Evolutionary conservation across 805 yeast genomes (phyloP), one percentile per base, ranked within the genome.

Genomic region (Ogataea dorogensis): DNA sequence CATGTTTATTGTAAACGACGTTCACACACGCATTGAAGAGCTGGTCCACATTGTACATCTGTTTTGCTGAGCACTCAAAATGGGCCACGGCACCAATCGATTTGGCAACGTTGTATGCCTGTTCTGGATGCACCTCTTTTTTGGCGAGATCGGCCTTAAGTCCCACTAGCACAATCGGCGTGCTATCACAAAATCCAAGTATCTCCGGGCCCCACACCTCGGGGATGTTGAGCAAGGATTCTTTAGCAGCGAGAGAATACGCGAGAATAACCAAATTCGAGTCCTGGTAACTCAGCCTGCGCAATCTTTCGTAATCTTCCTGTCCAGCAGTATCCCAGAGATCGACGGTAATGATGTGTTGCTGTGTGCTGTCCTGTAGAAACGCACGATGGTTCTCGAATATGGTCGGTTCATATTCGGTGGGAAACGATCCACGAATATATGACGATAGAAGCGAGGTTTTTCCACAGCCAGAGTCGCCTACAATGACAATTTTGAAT

Each of bases 401-500:
- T 32, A 91, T 97, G 15, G 98, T 91, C 45, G 98, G 98, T 36
- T 93, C 97, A 61, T 91, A 91, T 64, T 91, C 97, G 25, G 93
- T 86, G 18, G 98, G 98, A 64, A 91, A 91, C 59, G 88, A 88
- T 63, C 88, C 86, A 39, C 96, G 87, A 34, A 96, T 88, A 65
- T 91, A 91, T 41, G 97, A 88, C 55, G 93, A 91, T 50, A 93
- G 75, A 42, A 93, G 76, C 64, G 98, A 91, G 7, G 98, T 91
- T 56, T 88, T 91, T 54, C 98, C 98, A 49, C 93, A 97, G 54
- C 98, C 98, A 76, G 98, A 97, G 67, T 93, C 98, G 47, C 98
- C 98, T 33, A 93, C 97, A 44, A 91, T 96, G 44, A 93, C 98
- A 68, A 62, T 48, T 32, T 63, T 63, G 41, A 59, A 51, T 29